Percentiles rank a stretch among this genome's conserved stretches.
phyloP scores from a whole-genome alignment of 352 stramenopile genomes.

The Globisporangium uncinulatum region DNA sequence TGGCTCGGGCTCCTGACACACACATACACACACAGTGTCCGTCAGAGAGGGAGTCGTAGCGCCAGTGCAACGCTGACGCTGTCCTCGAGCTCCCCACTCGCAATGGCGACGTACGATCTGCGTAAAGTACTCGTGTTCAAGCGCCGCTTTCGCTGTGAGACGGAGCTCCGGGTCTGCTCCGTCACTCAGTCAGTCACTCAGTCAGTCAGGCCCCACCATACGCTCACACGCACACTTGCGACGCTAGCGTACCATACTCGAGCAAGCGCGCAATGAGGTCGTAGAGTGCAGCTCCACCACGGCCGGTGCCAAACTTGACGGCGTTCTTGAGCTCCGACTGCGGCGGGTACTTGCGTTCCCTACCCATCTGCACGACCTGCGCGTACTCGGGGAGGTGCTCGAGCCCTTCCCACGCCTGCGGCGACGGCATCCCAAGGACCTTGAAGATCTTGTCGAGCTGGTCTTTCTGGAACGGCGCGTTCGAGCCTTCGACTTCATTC shows the following conservation, averaged over 20 bases:
- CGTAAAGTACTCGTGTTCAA: constrained; percentile 93
- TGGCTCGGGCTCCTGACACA: constrained; percentile 65
- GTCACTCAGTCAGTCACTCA: too few species aligned
- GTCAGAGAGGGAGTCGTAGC: background rate
- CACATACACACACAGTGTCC: too few species aligned
- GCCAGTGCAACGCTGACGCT: too few species aligned
- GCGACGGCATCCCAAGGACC: constrained; percentile 82
- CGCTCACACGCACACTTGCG: background rate
- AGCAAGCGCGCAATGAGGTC: constrained; percentile 72
- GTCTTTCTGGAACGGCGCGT: constrained; percentile 87
- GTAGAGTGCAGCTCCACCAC: constrained; percentile 62
- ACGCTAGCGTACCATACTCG: constrained; percentile 68
- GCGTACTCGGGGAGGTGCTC: constrained; percentile 81
- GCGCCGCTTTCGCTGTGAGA: constrained; percentile 87
- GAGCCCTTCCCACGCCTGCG: constrained; percentile 78
- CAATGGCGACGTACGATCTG: constrained; percentile 52
- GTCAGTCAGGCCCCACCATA: background rate
- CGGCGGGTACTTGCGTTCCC: constrained; percentile 79
- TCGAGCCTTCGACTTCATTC: constrained; percentile 84
- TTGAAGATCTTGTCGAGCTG: constrained; percentile 90
- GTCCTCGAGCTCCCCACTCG: background rate
- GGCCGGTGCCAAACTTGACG: constrained; percentile 76
- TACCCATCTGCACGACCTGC: constrained; percentile 79
- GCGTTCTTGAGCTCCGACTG: constrained; percentile 82
- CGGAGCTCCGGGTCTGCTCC: constrained; percentile 75